phyloP scores from a whole-genome alignment of 306 rosid species.

The Vigna mungo region DNA sequence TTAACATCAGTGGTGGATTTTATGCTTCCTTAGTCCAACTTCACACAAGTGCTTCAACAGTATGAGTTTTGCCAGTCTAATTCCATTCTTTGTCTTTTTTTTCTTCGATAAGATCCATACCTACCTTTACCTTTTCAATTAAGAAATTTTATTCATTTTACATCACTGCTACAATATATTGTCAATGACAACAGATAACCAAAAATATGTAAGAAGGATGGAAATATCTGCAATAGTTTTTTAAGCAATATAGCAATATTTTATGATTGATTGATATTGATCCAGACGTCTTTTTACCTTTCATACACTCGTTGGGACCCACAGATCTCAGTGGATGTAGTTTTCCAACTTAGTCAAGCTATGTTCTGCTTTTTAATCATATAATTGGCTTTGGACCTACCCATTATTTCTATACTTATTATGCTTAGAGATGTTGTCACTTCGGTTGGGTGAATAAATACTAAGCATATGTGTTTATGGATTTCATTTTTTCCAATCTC shows the following conservation, averaged over 20 bases:
- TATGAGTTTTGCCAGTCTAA: constrained; percentile 28
- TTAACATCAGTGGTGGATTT: constrained; percentile 65
- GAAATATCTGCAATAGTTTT: background rate
- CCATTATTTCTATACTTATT: background rate
- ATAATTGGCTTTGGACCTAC: constrained; percentile 1
- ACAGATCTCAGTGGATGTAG: background rate
- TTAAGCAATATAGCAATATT: background rate
- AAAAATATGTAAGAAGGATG: background rate
- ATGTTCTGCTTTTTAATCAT: background rate
- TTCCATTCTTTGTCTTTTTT: background rate
- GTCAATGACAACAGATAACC: background rate
- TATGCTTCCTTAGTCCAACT: constrained; percentile 88
- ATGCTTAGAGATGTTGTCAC: constrained; percentile 9
- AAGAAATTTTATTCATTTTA: constrained; percentile 24
- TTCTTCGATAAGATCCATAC: constrained; percentile 12
- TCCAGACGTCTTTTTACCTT: background rate
- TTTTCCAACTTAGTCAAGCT: background rate
- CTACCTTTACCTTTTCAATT: background rate
- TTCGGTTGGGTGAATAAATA: background rate
- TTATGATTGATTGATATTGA: too few relatives aligned
- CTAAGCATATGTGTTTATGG: too few relatives aligned
- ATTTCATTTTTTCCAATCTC: too few relatives aligned
- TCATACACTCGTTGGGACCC: background rate
- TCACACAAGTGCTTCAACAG: constrained; percentile 64
- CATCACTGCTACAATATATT: background rate